These are phyloP conservation scores for Colletotrichum trifolii DNA, from an alignment of 2,329 filamentous ascomycete species.

Conservation along the genomic window DNA sequence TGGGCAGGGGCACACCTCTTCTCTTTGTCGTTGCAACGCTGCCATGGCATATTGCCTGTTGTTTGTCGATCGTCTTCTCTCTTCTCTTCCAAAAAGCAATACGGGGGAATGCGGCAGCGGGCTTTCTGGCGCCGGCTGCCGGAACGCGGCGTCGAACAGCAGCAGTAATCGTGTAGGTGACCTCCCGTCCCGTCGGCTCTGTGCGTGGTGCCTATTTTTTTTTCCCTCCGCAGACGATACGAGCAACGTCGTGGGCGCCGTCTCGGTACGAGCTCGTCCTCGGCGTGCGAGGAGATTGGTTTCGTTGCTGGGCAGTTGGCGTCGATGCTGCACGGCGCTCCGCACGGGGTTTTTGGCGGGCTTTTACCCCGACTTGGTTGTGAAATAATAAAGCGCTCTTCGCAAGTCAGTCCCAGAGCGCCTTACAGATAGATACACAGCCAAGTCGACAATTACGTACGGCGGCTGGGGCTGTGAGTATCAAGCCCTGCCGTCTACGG, in stretches of 20 bases:
- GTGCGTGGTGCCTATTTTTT: background rate
- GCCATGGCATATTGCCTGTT: background rate
- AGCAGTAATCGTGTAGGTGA: conserved; percentile 13
- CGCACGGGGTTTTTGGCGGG: conserved; percentile 26
- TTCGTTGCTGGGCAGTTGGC: background rate
- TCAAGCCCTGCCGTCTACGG: no score
- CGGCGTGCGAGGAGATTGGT: background rate
- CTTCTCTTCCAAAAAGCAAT: background rate
- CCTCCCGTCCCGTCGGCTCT: conserved; percentile 3
- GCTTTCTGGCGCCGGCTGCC: no score
- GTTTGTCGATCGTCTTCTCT: conserved; percentile 8
- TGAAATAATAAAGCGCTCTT: no score
- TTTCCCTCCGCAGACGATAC: background rate
- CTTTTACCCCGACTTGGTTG: background rate
- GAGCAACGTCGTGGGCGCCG: conserved; percentile 14
- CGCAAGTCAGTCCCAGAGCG: no score
- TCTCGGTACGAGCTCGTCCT: background rate
- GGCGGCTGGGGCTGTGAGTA: no score
- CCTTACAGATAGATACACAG: no score
- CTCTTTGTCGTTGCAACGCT: background rate
- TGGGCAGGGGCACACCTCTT: background rate
- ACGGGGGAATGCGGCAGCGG: background rate
- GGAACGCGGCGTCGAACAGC: conserved; percentile 6
- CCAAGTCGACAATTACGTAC: no score
- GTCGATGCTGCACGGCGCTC: conserved; percentile 11